A percentile compares a stretch with the other conserved stretches of the same genome.
Conservation (phyloP, 2,329 filamentous ascomycete species). For the Curvularia sp. region DNA sequence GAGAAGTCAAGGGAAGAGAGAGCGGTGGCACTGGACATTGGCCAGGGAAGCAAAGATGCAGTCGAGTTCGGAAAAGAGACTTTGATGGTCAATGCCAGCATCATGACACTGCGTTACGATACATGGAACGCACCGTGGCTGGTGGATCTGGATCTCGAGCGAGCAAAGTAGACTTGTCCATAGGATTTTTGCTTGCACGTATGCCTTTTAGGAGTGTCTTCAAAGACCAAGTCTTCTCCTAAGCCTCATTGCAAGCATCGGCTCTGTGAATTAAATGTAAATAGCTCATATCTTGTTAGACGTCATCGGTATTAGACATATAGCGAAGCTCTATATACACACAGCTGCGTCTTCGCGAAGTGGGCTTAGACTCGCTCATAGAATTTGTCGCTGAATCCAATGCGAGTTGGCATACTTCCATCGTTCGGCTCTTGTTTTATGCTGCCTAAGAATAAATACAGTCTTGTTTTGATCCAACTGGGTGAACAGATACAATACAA, state of each 20-base stretch:
- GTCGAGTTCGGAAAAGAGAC: constrained; percentile 60
- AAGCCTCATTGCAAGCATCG: neutral
- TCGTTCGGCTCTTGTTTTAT: too few species aligned
- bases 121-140: constrained; percentile 63
- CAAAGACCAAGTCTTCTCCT: neutral
- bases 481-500: too few species aligned
- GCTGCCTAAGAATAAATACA: too few species aligned
- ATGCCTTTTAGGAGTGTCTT: neutral
- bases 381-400: too few species aligned
- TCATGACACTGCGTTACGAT: constrained; percentile 59
- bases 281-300: neutral
- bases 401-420: too few species aligned
- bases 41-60: constrained; percentile 31
- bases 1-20: constrained; percentile 29
- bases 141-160: constrained; percentile 59
- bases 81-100: constrained; percentile 65
- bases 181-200: neutral
- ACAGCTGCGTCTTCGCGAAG: too few species aligned
- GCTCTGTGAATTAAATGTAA: neutral
- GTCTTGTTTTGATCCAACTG: too few species aligned
- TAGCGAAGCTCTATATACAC: too few species aligned
- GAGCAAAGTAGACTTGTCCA: constrained; percentile 9
- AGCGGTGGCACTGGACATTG: constrained; percentile 43
- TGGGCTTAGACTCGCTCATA: too few species aligned
- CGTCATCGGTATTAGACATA: too few species aligned